Evolutionary conservation across 768 basidiomycete genomes (phyloP).

Genomic region (Mycena vitilis): DNA sequence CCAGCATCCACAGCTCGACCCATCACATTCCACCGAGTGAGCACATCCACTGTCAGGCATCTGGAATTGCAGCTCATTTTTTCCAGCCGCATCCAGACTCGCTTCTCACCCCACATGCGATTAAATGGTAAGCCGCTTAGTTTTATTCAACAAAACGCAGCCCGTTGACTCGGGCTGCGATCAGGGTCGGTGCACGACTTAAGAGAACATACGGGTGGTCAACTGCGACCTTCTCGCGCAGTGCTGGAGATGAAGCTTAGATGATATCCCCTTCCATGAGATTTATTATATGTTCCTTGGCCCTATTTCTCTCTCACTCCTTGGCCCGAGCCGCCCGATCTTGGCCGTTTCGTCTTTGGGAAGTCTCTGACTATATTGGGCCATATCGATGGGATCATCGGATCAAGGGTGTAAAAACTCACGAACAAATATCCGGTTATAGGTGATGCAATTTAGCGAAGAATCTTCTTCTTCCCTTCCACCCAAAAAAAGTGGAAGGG

Average conservation of each 20-base stretch:
- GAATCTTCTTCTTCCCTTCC: conserved; percentile 31
- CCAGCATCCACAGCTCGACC: conserved; percentile 35
- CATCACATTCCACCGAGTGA: conserved; percentile 37
- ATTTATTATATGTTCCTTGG: neutral
- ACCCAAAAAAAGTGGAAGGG: conserved; percentile 21
- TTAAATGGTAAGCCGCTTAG: conserved; percentile 28
- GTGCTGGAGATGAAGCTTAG: conserved; percentile 9
- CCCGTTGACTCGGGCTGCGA: neutral
- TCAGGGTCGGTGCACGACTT: conserved; percentile 34
- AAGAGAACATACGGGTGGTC: conserved; percentile 37
- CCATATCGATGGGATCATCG: neutral
- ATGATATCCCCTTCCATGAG: neutral
- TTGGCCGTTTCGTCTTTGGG: too few species aligned
- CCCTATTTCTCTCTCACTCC: too few species aligned
- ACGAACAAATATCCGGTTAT: conserved; percentile 6
- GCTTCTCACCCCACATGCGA: conserved; percentile 28
- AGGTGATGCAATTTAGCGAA: neutral
- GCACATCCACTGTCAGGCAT: neutral
- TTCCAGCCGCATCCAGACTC: conserved; percentile 38
- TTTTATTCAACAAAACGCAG: neutral
- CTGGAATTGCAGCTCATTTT: neutral
- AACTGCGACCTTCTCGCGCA: conserved; percentile 21
- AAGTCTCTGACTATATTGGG: too few species aligned
- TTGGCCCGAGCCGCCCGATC: too few species aligned
- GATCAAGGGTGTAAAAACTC: neutral